Conservation (phyloP, 352 stramenopile genomes). For the Phytophthora chlamydospora region DNA sequence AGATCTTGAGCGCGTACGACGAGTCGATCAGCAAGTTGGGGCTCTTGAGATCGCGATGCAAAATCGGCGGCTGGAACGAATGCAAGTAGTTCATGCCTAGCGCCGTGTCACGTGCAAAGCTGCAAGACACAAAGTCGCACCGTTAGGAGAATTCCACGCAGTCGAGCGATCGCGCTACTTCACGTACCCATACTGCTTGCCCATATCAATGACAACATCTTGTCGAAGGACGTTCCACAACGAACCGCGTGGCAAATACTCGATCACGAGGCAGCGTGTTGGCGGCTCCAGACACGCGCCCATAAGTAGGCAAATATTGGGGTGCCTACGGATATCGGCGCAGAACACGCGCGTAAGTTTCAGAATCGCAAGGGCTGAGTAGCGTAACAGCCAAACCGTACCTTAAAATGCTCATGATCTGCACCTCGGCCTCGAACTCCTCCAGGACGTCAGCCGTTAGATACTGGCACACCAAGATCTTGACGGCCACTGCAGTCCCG, state of each 20-base stretch:
- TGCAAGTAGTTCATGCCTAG: slow-evolving; percentile 91
- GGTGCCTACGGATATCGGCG: slow-evolving; percentile 51
- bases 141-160: too few relatives aligned
- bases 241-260: slow-evolving; percentile 82
- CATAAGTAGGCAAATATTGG: slow-evolving; percentile 89
- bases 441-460: slow-evolving; percentile 85
- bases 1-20: slow-evolving; percentile 88
- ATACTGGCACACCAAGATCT: slow-evolving; percentile 87
- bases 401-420: slow-evolving; percentile 91
- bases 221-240: slow-evolving; percentile 89
- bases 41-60: slow-evolving; percentile 89
- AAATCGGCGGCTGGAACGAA: slow-evolving; percentile 85
- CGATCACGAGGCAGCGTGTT: slow-evolving; percentile 85
- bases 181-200: slow-evolving; percentile 71
- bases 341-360: too few relatives aligned
- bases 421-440: slow-evolving; percentile 88
- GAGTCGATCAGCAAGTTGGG: slow-evolving; percentile 83
- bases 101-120: slow-evolving; percentile 81
- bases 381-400: slow-evolving; percentile 27
- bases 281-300: slow-evolving; percentile 80
- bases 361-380: not conserved
- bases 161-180: too few relatives aligned
- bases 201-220: slow-evolving; percentile 70
- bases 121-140: slow-evolving; percentile 18
- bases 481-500: slow-evolving; percentile 80